Conservation (phyloP, 129 eudicot genomes). For the Saposhnikovia divaricata region DNA sequence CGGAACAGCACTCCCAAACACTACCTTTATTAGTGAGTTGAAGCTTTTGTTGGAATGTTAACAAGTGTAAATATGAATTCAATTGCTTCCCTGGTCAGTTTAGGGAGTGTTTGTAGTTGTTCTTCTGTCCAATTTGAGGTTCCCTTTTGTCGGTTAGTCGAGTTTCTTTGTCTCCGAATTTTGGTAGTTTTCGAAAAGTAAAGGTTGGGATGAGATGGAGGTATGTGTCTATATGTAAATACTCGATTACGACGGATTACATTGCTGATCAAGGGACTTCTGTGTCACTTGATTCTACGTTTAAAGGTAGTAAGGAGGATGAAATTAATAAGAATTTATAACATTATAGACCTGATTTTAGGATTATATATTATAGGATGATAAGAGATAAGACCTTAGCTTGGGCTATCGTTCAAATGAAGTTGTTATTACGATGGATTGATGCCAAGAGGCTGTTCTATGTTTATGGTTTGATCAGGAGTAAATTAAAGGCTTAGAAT, state of each 20-base stretch:
- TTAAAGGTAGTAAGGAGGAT: conserved; percentile 40
- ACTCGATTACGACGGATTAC: conserved; percentile 61
- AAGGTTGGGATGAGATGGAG: conserved; percentile 68
- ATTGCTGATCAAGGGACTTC: conserved; percentile 75
- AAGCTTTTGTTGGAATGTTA: conserved; percentile 30
- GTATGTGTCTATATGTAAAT: conserved; percentile 70
- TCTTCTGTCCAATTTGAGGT: conserved; percentile 61
- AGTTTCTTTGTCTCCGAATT: conserved; percentile 39
- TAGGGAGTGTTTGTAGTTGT: conserved; percentile 62
- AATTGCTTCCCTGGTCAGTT: conserved; percentile 80
- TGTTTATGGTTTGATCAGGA: too few relatives aligned
- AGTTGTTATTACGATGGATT: too few relatives aligned
- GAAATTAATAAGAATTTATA: too few relatives aligned
- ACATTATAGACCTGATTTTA: too few relatives aligned
- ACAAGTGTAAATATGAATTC: conserved; percentile 50
- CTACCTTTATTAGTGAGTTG: conserved; percentile 4
- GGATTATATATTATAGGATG: too few relatives aligned
- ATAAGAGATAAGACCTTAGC: too few relatives aligned
- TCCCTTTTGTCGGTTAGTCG: conserved; percentile 45
- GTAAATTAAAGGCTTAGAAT: too few relatives aligned
- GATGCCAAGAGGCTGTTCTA: too few relatives aligned
- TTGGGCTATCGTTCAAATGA: too few relatives aligned
- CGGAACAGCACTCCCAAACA: too few relatives aligned
- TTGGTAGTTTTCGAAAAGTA: conserved; percentile 42
- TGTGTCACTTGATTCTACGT: conserved; percentile 43